Evolutionary conservation across 1,284 basidiomycete species (phyloP), one percentile per base, ranked within the genome.

Genomic region (Cutaneotrichosporon cutaneum): DNA sequence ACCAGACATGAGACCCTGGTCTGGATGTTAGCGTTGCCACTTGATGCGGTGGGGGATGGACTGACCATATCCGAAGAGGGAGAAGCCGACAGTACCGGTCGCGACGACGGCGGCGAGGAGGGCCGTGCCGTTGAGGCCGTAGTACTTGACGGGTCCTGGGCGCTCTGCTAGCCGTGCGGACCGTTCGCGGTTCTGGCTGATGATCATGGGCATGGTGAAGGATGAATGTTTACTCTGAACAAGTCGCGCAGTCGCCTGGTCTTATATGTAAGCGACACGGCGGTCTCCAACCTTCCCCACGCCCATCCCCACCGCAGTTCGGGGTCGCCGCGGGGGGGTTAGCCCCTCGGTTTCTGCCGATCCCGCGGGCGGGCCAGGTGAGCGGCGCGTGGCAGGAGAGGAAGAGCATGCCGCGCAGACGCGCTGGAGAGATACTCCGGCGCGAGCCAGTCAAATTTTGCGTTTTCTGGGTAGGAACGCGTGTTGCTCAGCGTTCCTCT

Each of bases 51-150:
- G n/a, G n/a, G 32, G 18, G 4, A 16, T 5, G 16, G 16, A 74
- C 66, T 72, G 70, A 67, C 74, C 75, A 57, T 77, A 77, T 60
- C 75, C 76, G 68, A 78, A 78, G 42, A 78, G 62, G 54, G 64
- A 64, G 71, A 78, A 78, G 24, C 59, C 75, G 58, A 60, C 62
- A 26, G 76, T 78, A 24, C 75, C 76, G 47, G 70, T 76, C 30
- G 65, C 72, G 54, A 78, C 76, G 48, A 78, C 70, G 56, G 70
- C 64, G 55, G 71, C 71, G 22, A 78, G 64, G 45, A 78, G 63
- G 10, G 68, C 55, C 52, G 73, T 68, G 53, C 76, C 74, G 56
- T 70, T 73, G 16, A 77, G 63, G 45, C 74, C 73, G 51, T 67
- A 75, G 54, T 70, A 78, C 44, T 62, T 74, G 65, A 72, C 69